These are phyloP conservation scores for Pulveroboletus ravenelii DNA, from an alignment of 768 basidiomycete species.

Conservation along the genomic window DNA sequence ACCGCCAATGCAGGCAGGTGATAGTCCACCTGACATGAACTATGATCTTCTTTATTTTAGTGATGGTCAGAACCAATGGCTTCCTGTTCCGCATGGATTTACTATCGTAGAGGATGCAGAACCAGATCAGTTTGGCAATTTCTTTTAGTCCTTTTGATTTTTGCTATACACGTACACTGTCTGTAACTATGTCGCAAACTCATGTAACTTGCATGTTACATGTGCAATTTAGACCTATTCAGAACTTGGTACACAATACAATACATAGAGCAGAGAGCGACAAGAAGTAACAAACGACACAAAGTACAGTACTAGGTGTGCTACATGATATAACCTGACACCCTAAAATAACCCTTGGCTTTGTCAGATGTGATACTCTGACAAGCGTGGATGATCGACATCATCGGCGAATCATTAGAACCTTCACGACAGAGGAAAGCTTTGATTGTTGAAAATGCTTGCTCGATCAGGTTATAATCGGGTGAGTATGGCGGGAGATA, in stretches of 20 bases:
- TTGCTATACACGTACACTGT: not conserved
- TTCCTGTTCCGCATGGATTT: not conserved
- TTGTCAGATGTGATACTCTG: constrained; percentile 3
- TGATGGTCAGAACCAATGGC: not conserved
- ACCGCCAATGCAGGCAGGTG: too few relatives aligned
- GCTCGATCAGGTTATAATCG: not conserved
- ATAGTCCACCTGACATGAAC: too few relatives aligned
- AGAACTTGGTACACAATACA: too few relatives aligned
- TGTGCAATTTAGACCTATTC: too few relatives aligned
- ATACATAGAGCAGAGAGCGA: too few relatives aligned
- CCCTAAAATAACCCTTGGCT: not conserved
- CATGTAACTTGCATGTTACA: too few relatives aligned
- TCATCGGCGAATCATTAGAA: not conserved
- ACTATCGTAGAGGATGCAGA: not conserved
- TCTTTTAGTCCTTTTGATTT: too few relatives aligned
- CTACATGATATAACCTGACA: constrained; percentile 1
- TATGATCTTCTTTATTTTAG: not conserved
- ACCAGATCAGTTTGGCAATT: too few relatives aligned
- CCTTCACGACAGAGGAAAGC: not conserved
- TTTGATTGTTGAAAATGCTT: constrained; percentile 11
- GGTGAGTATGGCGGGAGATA: constrained; percentile 20
- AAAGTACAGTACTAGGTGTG: not conserved
- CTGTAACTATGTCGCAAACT: too few relatives aligned
- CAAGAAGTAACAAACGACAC: not conserved
- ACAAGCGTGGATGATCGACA: not conserved